Base-by-base conservation (phyloP, 225 moss, liverwort and hornwort species). In the Antitrichia curtipendula region DNA sequence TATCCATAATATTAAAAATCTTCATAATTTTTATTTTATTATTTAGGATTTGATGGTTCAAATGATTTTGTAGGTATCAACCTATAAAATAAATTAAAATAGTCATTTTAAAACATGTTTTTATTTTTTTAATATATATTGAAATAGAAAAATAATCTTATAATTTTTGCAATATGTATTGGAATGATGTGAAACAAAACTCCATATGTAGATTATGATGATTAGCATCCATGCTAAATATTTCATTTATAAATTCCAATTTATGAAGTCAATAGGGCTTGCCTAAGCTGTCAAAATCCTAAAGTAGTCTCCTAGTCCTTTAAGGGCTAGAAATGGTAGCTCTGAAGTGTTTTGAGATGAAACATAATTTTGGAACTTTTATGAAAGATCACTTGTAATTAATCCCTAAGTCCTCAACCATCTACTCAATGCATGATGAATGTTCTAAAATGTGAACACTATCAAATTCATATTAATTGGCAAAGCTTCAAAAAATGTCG, bases 1-100 rank as follows among this genome's bases (percentile, higher is more conserved):
- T 71, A 9, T 5, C 1, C 0, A 0, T 3, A 27, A 70, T 25
- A 71, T 43, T 45, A 27, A 43, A 71, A 43, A 13, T 43, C 8
- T 0, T 43, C 9, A 6, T 9, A 27, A 5, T 1, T 16, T 8
- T 43, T 2, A 16, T 43, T 0, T 28, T 8, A 16, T 71, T 16
- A 43, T 71, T 71, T 16, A 8, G 5, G 3, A 69, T 23, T 41
- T 5, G 9, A 43, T 71, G 16, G 71, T 27, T 27, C 5, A 16
- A 71, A 27, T 27, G 6, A 13, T 41, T 41, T 5, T 14, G 1
- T 22, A 68, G n/a, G 31, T 38, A 11, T 23, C 7, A 28, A 16
- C 45, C 3, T 14, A 7, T 5, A 41, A 28, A 72, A 16, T 18
- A 68, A 70, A 70, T 23, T 41, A 27, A 45, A 72, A 9, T 29